Conservation (phyloP, 345 rosid genomes). For the Luvunga scandens region DNA sequence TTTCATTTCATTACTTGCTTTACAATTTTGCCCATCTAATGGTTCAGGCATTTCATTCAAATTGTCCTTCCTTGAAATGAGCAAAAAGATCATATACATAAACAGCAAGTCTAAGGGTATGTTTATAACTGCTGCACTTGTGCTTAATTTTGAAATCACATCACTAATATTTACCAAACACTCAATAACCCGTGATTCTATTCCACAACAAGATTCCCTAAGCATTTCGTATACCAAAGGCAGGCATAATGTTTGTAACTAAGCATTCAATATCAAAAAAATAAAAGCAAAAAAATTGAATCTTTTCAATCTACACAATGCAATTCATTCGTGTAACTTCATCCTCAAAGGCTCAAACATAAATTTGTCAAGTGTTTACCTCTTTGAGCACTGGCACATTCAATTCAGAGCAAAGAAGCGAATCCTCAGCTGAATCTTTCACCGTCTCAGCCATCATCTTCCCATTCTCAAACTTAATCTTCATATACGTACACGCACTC, state of each 20-base stretch:
- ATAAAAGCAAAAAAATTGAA: neutral
- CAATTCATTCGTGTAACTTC: neutral
- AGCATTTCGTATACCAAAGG: neutral
- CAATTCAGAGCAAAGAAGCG: constrained; percentile 62
- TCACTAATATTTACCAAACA: neutral
- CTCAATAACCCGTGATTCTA: neutral
- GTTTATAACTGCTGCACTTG: neutral
- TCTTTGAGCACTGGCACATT: constrained; percentile 81
- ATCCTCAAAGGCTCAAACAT: neutral
- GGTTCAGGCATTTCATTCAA: neutral
- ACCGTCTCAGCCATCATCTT: constrained; percentile 68
- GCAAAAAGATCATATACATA: neutral
- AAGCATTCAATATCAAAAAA: neutral
- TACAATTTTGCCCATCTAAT: neutral
- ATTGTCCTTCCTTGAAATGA: neutral
- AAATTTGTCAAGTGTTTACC: constrained; percentile 35
- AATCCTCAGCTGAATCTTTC: constrained; percentile 73
- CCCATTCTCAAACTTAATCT: constrained; percentile 65
- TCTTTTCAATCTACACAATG: neutral
- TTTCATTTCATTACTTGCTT: neutral
- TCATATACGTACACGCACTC: constrained; percentile 68
- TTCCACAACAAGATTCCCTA: neutral
- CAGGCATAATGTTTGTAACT: neutral
- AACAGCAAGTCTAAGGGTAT: neutral
- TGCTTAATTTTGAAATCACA: neutral